These are phyloP conservation scores for Neckera pumila DNA, from an alignment of 225 moss, liverwort and hornwort genomes.

Conservation along the genomic window DNA sequence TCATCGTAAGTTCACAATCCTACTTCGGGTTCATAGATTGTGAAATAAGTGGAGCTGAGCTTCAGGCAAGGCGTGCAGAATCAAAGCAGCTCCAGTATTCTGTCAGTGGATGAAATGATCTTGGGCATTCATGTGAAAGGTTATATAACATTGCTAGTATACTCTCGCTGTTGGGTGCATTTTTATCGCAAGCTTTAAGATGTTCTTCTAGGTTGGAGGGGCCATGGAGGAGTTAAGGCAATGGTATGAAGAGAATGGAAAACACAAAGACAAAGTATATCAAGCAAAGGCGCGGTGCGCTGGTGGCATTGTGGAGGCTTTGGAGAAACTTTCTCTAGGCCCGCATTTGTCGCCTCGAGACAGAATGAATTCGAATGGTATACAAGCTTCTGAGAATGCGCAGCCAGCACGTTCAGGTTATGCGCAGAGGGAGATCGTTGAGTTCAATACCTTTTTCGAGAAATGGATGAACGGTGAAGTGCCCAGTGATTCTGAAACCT, in stretches of 20 bases:
- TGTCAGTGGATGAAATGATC: neutral
- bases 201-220: conserved; percentile 50
- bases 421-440: conserved; percentile 57
- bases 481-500: conserved; percentile 21
- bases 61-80: neutral
- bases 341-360: conserved; percentile 37
- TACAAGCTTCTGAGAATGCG: conserved; percentile 7
- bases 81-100: neutral
- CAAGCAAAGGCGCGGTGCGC: conserved; percentile 49
- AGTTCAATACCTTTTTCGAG: conserved; percentile 42
- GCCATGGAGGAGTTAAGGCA: conserved; percentile 61
- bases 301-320: conserved; percentile 57
- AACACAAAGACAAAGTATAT: conserved; percentile 18
- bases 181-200: neutral
- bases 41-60: neutral
- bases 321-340: conserved; percentile 44
- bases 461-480: conserved; percentile 65
- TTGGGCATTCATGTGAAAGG: neutral
- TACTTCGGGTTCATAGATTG: neutral
- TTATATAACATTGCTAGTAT: neutral
- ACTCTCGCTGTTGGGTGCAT: neutral
- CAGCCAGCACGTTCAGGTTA: conserved; percentile 11
- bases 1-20: conserved; percentile 52
- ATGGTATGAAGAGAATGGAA: conserved; percentile 42
- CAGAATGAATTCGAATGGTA: conserved; percentile 28